Base-by-base conservation (phyloP, 2,329 filamentous ascomycete genomes). In the Aspergillus sp. region DNA sequence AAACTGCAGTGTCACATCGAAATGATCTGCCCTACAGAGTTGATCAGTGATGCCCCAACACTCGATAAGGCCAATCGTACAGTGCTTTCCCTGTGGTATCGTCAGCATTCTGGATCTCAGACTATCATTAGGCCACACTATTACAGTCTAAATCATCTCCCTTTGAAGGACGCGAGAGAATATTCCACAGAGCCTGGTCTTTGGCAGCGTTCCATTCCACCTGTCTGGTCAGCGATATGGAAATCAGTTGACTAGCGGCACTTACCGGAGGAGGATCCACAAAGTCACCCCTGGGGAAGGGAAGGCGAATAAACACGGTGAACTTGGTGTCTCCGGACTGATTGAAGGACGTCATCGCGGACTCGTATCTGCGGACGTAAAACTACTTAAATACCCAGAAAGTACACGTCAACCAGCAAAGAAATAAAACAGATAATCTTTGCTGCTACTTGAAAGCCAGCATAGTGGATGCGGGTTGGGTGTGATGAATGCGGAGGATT, bases 131-230 rank as follows among this genome's bases (percentile, higher is more conserved):
- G 11, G 41, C 4, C 13, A 10, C 41, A 11, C 13, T 49, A 70
- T 23, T 81, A 96, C 94, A 99, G 74, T 98, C 88, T 71, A 97
- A 88, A 71, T 96, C 90, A 59, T 83, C 85, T 54, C 88, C 90
- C 72, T 92, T 91, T 2, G 90, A 87, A 32, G 89, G 87, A 62
- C 88, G 88, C 0, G 92, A 96, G 5, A 98, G 85, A 54, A 96
- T 87, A 75, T 91, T 91, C 95, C 95, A 99, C 15, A 99, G 78
- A 8, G 87, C 87, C 61, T 91, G 90, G 71, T 98, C 95, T 75
- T 97, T 98, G 21, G 84, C 81, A 1, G 89, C 84, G 76, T 93
- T 88, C 95, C 95, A 99, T 75, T 92, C 87, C 58, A 95, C 88
- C 92, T 96, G 68, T 15, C 32, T 21, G 19, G 52, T 64, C 59